A percentile compares a stretch with the other conserved stretches of the same genome.
Evolutionary conservation across 495 filamentous ascomycete genomes (phyloP).

Genomic region (Platismatia glauca): DNA sequence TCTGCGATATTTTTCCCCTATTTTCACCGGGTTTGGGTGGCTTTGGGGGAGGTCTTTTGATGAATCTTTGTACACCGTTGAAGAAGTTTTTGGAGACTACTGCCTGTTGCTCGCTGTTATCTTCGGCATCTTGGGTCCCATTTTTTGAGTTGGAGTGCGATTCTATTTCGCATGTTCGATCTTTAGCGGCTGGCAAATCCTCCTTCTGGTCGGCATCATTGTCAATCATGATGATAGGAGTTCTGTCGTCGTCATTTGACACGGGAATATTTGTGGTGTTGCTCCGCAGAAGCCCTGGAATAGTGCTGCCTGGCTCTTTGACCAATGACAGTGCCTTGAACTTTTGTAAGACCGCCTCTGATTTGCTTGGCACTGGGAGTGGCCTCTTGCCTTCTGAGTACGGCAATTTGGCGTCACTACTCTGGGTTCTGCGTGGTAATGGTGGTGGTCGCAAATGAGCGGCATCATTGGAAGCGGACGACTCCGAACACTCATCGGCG

Average conservation of each 20-base stretch:
- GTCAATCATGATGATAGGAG: not conserved
- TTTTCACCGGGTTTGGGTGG: not conserved
- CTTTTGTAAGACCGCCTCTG: not conserved
- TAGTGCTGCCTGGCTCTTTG: not conserved
- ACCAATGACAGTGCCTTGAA: not conserved
- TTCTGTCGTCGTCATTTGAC: not conserved
- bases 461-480: not conserved
- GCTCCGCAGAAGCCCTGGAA: not conserved
- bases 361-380: not conserved
- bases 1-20: not conserved
- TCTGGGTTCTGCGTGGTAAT: not conserved
- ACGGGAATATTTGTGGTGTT: not conserved
- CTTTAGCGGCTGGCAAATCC: not conserved
- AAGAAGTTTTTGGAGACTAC: not conserved
- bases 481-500: not conserved
- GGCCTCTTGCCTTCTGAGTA: not conserved
- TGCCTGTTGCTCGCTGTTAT: not conserved
- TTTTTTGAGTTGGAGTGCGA: too few relatives aligned
- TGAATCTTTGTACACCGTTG: not conserved
- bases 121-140: too few relatives aligned
- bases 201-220: not conserved
- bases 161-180: not conserved
- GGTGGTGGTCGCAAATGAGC: not conserved
- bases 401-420: not conserved
- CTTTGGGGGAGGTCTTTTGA: not conserved